Evolutionary conservation across 306 rosid species (phyloP).

Genomic region (Hylodesmum podocarpum): DNA sequence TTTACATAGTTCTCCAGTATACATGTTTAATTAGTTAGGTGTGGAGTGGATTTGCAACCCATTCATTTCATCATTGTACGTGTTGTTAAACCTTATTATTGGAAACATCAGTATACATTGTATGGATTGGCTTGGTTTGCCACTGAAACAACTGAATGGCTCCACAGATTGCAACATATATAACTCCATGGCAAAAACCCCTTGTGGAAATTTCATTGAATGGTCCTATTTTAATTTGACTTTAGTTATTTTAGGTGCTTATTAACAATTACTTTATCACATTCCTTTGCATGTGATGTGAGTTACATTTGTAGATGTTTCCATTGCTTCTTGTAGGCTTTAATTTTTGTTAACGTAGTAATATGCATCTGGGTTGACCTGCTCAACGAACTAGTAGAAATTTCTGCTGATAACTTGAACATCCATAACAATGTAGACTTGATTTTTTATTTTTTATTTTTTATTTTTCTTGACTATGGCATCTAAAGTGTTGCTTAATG

Average conservation of each 20-base stretch:
- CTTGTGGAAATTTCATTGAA: background rate
- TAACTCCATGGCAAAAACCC: slow-evolving; percentile 2
- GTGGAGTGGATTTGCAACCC: slow-evolving; percentile 45
- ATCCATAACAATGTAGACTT: too few species aligned
- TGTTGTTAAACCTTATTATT: slow-evolving; percentile 39
- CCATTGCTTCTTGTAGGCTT: background rate
- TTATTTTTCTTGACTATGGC: too few species aligned
- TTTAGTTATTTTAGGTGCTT: background rate
- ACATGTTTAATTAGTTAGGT: slow-evolving; percentile 43
- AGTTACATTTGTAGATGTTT: background rate
- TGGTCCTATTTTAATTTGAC: slow-evolving; percentile 12
- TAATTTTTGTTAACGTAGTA: background rate
- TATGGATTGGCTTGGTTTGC: slow-evolving; percentile 49
- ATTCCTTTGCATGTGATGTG: background rate
- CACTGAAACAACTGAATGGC: slow-evolving; percentile 13
- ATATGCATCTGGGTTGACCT: background rate
- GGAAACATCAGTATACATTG: slow-evolving; percentile 37
- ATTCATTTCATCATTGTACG: slow-evolving; percentile 37
- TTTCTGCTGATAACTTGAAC: background rate
- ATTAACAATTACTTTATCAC: background rate
- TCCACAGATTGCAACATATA: slow-evolving; percentile 21
- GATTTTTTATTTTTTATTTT: too few species aligned
- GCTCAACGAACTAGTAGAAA: background rate
- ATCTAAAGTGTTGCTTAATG: too few species aligned
- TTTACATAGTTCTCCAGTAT: slow-evolving; percentile 27